A percentile compares a stretch with the other conserved stretches of the same genome.
phyloP scores from a whole-genome alignment of 176 grass and related monocot genomes.

The Oryza longistaminata region DNA sequence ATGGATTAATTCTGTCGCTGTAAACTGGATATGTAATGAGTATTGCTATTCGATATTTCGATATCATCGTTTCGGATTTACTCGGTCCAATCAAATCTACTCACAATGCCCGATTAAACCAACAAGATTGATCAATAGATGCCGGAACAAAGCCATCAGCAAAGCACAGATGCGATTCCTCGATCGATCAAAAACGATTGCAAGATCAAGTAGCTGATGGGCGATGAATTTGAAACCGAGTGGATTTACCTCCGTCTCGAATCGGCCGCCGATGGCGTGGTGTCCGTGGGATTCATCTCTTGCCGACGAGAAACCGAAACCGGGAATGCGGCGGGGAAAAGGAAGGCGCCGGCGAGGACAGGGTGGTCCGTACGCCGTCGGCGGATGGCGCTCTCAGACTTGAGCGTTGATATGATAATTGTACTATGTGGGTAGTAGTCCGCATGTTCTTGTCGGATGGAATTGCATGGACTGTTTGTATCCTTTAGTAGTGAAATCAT shows the following conservation, averaged over 20 bases:
- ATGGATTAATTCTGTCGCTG: conserved; percentile 1
- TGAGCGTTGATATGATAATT: not conserved
- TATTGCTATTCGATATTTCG: not conserved
- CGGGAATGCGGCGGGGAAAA: too few relatives aligned
- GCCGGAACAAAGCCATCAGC: not conserved
- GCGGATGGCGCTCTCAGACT: not conserved
- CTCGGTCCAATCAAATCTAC: not conserved
- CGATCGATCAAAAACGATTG: too few relatives aligned
- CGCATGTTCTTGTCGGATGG: not conserved
- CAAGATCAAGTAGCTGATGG: too few relatives aligned
- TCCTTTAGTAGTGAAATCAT: not conserved
- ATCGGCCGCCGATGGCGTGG: too few relatives aligned
- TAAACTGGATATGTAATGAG: not conserved
- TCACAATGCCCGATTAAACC: not conserved
- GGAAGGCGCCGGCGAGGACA: not conserved
- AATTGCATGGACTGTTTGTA: conserved; percentile 15
- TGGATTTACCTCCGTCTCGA: too few relatives aligned
- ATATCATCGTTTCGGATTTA: not conserved
- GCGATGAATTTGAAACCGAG: too few relatives aligned
- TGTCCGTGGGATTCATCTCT: too few relatives aligned
- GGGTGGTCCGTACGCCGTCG: too few relatives aligned
- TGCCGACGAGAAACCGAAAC: too few relatives aligned
- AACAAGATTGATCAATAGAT: not conserved
- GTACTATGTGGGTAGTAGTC: conserved; percentile 3
- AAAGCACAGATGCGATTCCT: too few relatives aligned